Conservation (phyloP, 257 asterid genomes). For the Lantana camara region DNA sequence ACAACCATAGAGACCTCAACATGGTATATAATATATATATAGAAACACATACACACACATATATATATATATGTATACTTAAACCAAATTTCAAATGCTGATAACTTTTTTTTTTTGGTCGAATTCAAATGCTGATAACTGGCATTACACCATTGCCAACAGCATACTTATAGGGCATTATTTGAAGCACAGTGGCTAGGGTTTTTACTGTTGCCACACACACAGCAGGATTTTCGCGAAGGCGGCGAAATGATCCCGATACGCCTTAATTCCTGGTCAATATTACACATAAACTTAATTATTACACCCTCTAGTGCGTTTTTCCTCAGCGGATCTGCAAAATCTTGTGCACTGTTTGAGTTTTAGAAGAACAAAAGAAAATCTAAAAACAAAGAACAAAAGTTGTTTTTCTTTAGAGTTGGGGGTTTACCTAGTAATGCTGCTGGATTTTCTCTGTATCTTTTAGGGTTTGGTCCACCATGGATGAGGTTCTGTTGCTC, state of each 20-base stretch:
- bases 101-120: too few relatives aligned
- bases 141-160: constrained; percentile 6
- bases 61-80: too few relatives aligned
- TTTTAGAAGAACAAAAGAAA: not conserved
- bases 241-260: not conserved
- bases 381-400: not conserved
- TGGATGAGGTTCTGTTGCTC: constrained; percentile 29
- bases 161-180: not conserved
- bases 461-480: constrained; percentile 55
- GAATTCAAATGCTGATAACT: not conserved
- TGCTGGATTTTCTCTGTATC: constrained; percentile 49
- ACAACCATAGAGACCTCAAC: not conserved
- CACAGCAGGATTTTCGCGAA: constrained; percentile 14
- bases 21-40: not conserved
- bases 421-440: constrained; percentile 41
- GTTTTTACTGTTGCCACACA: constrained; percentile 22
- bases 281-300: constrained; percentile 2
- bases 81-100: not conserved
- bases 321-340: constrained; percentile 25
- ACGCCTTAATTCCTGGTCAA: not conserved
- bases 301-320: constrained; percentile 21
- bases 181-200: constrained; percentile 29
- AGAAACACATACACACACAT: too few relatives aligned
- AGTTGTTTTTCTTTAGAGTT: not conserved
- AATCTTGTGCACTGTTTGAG: constrained; percentile 30